These are phyloP conservation scores for Calocybe gambosa DNA, from an alignment of 1,284 basidiomycete species.

Conservation along the genomic window DNA sequence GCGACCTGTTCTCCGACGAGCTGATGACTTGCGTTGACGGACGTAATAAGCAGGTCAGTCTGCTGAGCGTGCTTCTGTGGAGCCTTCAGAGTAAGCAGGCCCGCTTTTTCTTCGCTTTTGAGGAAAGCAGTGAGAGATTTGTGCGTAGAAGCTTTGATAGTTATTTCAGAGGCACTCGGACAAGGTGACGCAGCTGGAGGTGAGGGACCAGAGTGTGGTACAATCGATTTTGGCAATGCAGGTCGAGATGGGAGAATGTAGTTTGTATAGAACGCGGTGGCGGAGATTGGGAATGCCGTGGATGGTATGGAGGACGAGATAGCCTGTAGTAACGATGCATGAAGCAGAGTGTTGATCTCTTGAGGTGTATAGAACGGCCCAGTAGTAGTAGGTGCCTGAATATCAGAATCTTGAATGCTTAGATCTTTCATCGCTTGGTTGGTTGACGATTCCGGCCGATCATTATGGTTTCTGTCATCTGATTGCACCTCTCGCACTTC, in stretches of 20 bases:
- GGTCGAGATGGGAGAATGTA: slow-evolving; percentile 74
- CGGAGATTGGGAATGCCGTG: slow-evolving; percentile 65
- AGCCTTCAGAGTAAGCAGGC: slow-evolving; percentile 68
- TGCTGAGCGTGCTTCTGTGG: slow-evolving; percentile 44
- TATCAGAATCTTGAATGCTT: slow-evolving; percentile 14
- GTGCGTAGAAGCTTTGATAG: slow-evolving; percentile 65
- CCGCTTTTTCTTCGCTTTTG: slow-evolving; percentile 67
- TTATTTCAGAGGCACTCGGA: slow-evolving; percentile 31
- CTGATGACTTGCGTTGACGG: slow-evolving; percentile 57
- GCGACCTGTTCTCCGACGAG: slow-evolving; percentile 45
- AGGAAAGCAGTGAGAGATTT: slow-evolving; percentile 81
- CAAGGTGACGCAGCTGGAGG: slow-evolving; percentile 27
- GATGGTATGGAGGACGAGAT: slow-evolving; percentile 42
- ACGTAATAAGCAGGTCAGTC: slow-evolving; percentile 57
- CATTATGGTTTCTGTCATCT: slow-evolving; percentile 5
- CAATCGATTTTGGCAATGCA: slow-evolving; percentile 42
- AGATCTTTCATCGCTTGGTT: slow-evolving; percentile 9
- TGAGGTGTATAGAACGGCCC: slow-evolving; percentile 26
- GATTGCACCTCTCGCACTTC: slow-evolving; percentile 14
- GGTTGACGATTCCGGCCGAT: not conserved
- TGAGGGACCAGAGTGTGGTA: slow-evolving; percentile 34
- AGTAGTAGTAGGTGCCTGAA: not conserved
- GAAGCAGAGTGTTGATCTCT: slow-evolving; percentile 65
- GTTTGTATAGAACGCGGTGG: slow-evolving; percentile 71
- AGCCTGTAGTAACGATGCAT: slow-evolving; percentile 66